Conservation (phyloP, 2,329 filamentous ascomycete genomes). For the Alternaria arbusti region DNA sequence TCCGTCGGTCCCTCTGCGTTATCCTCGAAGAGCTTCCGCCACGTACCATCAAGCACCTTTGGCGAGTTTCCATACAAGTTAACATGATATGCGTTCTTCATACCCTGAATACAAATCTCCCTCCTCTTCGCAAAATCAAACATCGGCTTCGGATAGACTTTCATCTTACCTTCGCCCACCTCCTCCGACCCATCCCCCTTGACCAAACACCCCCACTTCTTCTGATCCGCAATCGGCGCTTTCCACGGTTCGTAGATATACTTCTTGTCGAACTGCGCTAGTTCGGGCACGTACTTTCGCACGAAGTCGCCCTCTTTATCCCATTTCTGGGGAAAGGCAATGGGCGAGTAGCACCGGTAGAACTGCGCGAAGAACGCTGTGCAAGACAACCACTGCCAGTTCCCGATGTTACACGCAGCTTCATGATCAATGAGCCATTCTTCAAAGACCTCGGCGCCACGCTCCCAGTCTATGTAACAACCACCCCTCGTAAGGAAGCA, state of each 20-base stretch:
- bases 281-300: constrained; percentile 70
- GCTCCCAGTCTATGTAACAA: constrained; percentile 80
- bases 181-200: constrained; percentile 52
- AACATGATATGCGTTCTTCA: constrained; percentile 74
- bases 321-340: constrained; percentile 78
- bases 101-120: constrained; percentile 66
- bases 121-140: constrained; percentile 74
- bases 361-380: constrained; percentile 78
- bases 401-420: constrained; percentile 73
- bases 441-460: constrained; percentile 79
- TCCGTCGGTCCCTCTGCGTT: constrained; percentile 54
- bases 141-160: constrained; percentile 74
- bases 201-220: constrained; percentile 69
- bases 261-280: constrained; percentile 66
- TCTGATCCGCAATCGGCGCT: constrained; percentile 71
- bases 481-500: constrained; percentile 82
- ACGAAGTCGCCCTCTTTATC: constrained; percentile 72
- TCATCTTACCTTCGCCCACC: constrained; percentile 51
- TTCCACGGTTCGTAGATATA: constrained; percentile 84
- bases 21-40: constrained; percentile 58
- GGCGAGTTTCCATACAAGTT: constrained; percentile 69
- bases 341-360: constrained; percentile 72
- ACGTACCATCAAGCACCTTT: constrained; percentile 66
- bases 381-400: constrained; percentile 81
- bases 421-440: constrained; percentile 79